phyloP scores from a whole-genome alignment of 2,329 filamentous ascomycete genomes.

The Penicillium sp. region DNA sequence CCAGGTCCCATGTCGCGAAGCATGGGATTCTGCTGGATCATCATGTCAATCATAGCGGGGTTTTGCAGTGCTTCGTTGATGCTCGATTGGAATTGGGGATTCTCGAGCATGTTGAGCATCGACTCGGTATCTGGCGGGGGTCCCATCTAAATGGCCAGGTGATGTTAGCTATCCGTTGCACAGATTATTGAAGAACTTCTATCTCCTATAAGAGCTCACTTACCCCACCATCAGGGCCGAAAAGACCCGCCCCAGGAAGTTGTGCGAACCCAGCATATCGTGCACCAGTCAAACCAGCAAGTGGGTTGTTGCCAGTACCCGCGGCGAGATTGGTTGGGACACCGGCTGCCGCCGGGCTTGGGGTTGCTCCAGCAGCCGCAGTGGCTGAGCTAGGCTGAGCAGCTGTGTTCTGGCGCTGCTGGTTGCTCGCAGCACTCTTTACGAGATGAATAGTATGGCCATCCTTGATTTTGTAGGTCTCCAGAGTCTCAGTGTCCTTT shows the following conservation, averaged over 20 bases:
- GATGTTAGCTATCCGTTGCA: slow-evolving; percentile 14
- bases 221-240: slow-evolving; percentile 92
- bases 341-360: slow-evolving; percentile 35
- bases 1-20: slow-evolving; percentile 67
- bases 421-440: slow-evolving; percentile 90
- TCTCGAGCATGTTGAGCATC: slow-evolving; percentile 79
- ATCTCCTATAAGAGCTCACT: slow-evolving; percentile 43
- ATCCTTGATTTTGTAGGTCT: slow-evolving; percentile 88
- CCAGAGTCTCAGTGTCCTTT: slow-evolving; percentile 86
- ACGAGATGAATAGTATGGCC: slow-evolving; percentile 96
- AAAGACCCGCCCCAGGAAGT: slow-evolving; percentile 81
- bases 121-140: slow-evolving; percentile 78
- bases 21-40: slow-evolving; percentile 89
- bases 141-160: slow-evolving; percentile 66
- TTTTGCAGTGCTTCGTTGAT: slow-evolving; percentile 97
- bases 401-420: slow-evolving; percentile 54
- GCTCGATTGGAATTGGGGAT: slow-evolving; percentile 79
- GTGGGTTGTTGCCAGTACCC: slow-evolving; percentile 73
- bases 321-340: slow-evolving; percentile 50
- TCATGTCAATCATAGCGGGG: slow-evolving; percentile 89
- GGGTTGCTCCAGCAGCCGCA: slow-evolving; percentile 31
- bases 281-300: slow-evolving; percentile 87
- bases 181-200: background rate
- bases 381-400: slow-evolving; percentile 46
- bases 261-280: slow-evolving; percentile 90